phyloP scores from a whole-genome alignment of 495 filamentous ascomycete genomes.

The Trypethelium eluteriae region DNA sequence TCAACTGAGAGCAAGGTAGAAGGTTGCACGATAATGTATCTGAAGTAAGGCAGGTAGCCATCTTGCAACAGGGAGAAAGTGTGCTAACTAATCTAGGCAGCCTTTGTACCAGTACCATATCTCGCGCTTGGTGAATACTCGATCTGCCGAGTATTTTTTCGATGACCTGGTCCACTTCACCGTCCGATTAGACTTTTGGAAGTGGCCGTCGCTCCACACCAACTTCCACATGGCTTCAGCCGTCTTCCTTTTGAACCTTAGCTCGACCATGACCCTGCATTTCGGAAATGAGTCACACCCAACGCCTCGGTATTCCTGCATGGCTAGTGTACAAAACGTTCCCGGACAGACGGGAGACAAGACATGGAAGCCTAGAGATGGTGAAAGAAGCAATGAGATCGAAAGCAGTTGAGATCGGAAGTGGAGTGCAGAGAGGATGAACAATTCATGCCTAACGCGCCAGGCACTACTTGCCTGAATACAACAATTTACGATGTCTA shows the following conservation, averaged over 20 bases:
- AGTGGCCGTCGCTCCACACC: neutral
- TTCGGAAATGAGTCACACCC: conserved; percentile 3
- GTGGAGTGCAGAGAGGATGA: neutral
- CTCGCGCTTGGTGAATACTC: neutral
- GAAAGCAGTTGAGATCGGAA: neutral
- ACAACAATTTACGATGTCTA: neutral
- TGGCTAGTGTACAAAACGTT: neutral
- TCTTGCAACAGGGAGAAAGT: neutral
- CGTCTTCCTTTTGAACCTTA: neutral
- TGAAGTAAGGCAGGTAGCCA: conserved; percentile 2
- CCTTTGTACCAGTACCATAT: neutral
- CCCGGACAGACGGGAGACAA: neutral
- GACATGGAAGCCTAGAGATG: neutral
- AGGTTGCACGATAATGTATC: neutral
- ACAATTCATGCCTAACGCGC: neutral
- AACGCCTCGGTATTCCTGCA: neutral
- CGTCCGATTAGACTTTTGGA: neutral
- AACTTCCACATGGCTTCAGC: neutral
- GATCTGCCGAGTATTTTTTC: neutral
- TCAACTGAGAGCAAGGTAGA: neutral
- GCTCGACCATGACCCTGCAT: neutral
- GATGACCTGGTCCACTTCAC: neutral
- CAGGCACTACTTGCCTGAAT: neutral
- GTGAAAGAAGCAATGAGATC: neutral
- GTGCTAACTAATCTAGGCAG: neutral